Conservation (phyloP, 2,329 filamentous ascomycete species). For the Colletotrichum sp. region DNA sequence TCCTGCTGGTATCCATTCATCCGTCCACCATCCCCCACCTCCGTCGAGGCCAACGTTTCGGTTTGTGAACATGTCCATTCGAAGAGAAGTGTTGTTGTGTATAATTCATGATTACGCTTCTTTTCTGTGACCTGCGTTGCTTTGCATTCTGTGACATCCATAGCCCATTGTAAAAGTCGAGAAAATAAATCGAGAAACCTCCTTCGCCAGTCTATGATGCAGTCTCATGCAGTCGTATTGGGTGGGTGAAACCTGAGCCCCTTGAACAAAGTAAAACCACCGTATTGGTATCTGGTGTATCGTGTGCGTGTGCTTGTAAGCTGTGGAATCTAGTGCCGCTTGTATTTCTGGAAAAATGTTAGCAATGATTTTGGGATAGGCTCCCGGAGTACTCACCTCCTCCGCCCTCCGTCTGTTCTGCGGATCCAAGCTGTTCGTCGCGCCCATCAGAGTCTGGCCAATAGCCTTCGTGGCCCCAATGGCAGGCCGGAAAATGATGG, state of each 20-base stretch:
- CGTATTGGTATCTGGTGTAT: background rate
- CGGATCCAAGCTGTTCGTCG: conserved; percentile 89
- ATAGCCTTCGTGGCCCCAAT: conserved; percentile 90
- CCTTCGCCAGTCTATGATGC: conserved; percentile 26
- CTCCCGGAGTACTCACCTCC: conserved; percentile 71
- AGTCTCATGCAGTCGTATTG: conserved; percentile 15
- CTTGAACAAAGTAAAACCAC: background rate
- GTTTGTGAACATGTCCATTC: background rate
- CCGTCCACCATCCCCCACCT: background rate
- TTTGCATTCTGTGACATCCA: background rate
- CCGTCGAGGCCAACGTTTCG: background rate
- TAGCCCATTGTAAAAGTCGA: background rate
- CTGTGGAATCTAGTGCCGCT: conserved; percentile 38
- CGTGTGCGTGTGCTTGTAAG: background rate
- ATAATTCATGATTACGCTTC: background rate
- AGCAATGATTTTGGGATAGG: background rate
- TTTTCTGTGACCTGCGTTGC: background rate
- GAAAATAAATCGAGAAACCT: background rate
- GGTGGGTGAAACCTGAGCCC: background rate
- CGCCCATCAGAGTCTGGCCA: conserved; percentile 87
- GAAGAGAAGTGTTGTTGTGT: background rate
- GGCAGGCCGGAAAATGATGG: conserved; percentile 87
- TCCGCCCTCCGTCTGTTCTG: conserved; percentile 81
- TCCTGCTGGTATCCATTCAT: background rate
- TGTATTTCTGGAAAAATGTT: conserved; percentile 49